Evolutionary conservation across 1,284 basidiomycete genomes (phyloP), one percentile per base, ranked within the genome.

Genomic region (Trichosporon asahii): DNA sequence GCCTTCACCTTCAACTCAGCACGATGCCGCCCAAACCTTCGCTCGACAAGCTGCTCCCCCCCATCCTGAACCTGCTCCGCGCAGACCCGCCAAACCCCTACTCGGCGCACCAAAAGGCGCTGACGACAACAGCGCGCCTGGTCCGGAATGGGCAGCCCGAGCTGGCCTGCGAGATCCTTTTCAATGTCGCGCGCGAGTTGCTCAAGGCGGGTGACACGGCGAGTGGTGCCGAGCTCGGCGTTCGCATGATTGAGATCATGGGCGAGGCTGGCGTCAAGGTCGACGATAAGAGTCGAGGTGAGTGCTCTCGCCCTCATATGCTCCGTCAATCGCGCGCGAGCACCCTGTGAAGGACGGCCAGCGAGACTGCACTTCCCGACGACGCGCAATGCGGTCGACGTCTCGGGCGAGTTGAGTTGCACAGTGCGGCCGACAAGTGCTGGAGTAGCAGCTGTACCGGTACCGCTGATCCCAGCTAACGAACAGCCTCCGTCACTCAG

Each of bases 61-160:
- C 83, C 25, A 83, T 84, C 72, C 78, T 84, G 33, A 44, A 68
- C 55, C 76, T 80, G 49, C 77, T 84, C 15, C 40, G 70, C 63
- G 73, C 76, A 15, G 73, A 74, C 29, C 74, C 80, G 15, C 83
- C 82, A 6, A 80, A 90, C 71, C 88, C 91, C 3, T 96, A 97
- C 83, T 92, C 93, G 76, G 94, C 94, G 0, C 95, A 97, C 77
- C 94, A 97, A 82, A 96, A 96, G 84, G 92, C 94, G 29, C 89
- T 95, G 35, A 97, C 95, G 29, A 95, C 95, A 73, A 93, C 93
- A 5, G 90, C 94, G 12, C 88, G 94, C 76, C 93, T 96, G 80
- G 79, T 85, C 67, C 91, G 92, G 82, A 89, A 92, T 3, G 87
- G 86, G 1, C 90, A 94, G 75, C 89, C 90, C 79, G 89, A 90